Base-by-base conservation (phyloP, 495 filamentous ascomycete genomes). In the Hypoxylon crocopeplum region DNA sequence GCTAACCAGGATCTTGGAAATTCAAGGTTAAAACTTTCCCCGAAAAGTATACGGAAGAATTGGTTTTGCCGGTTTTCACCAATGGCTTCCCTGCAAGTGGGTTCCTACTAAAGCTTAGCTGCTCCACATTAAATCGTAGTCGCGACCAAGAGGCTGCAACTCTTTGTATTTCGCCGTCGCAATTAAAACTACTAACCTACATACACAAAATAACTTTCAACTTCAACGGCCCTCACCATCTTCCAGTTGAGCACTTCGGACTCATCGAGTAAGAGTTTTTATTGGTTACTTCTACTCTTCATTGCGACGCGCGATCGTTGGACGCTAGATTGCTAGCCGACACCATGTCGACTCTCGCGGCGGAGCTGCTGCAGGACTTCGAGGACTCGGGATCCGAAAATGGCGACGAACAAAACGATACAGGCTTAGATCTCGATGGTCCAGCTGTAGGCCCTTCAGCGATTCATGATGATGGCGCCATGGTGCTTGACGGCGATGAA, bases 331-430 rank as follows among this genome's bases (percentile, higher is more conserved):
- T 29, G 37, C 20, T 21, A 33, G 30, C 33, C 54, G 56, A 40
- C 56, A 77, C 41, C 11, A 92, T 92, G 89, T 84, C 90, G 69
- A 91, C 88, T 21, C 77, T 92, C 48, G 89, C 86, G 38, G 89
- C 92, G 56, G 90, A 94, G 66, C 78, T 94, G 16, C 82, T 95
- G 39, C 89, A 92, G 59, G 95, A 98, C 72, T 96, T 98, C 61
- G 93, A 92, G 57, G 90, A 86, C 56, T 85, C 85, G 1, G 82
- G 85, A 29, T 84, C 83, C 41, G 83, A 86, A 50, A 77, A 75
- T 30, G 84, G 84, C 40, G 82, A 78, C 3, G 78, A 82, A 5
- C 74, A 81, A 32, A 74, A 80, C 48, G 78, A 80, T 21, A 75
- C 74, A 27, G 73, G 72, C 25, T 68, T 82, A 36, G 62, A 62